phyloP scores from a whole-genome alignment of 192 early-diverging fungal genomes.

The Rhizophagus sp. region DNA sequence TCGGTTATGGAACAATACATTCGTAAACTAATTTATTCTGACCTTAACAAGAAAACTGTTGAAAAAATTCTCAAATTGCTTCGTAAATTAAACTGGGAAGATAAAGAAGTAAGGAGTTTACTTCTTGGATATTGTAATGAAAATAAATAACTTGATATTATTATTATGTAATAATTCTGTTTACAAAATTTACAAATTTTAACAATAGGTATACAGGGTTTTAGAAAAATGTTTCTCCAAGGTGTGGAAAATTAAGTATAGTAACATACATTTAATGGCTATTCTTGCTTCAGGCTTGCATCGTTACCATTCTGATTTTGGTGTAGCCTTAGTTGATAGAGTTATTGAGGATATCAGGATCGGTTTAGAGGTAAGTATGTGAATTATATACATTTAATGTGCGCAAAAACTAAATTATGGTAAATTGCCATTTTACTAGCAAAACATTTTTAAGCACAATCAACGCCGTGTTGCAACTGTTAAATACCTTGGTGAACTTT shows the following conservation, averaged over 20 bases:
- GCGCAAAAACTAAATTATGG: neutral
- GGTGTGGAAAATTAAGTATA: constrained; percentile 91
- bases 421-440: constrained; percentile 31
- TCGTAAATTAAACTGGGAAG: constrained; percentile 87
- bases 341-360: constrained; percentile 84
- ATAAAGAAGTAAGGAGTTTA: constrained; percentile 43
- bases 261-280: constrained; percentile 82
- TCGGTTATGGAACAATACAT: constrained; percentile 86
- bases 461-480: constrained; percentile 81
- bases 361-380: constrained; percentile 70
- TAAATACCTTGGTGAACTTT: constrained; percentile 90
- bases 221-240: constrained; percentile 83
- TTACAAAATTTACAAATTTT: neutral
- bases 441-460: constrained; percentile 91
- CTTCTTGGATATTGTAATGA: neutral
- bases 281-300: constrained; percentile 77
- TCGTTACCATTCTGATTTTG: constrained; percentile 84
- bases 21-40: constrained; percentile 84
- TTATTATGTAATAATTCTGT: neutral
- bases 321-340: constrained; percentile 82
- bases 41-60: constrained; percentile 71
- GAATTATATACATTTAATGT: neutral
- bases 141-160: neutral
- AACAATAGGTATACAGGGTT: constrained; percentile 51
- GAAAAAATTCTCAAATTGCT: constrained; percentile 69